phyloP scores from a whole-genome alignment of 2,329 filamentous ascomycete species.

The Xylariaceae sp. region DNA sequence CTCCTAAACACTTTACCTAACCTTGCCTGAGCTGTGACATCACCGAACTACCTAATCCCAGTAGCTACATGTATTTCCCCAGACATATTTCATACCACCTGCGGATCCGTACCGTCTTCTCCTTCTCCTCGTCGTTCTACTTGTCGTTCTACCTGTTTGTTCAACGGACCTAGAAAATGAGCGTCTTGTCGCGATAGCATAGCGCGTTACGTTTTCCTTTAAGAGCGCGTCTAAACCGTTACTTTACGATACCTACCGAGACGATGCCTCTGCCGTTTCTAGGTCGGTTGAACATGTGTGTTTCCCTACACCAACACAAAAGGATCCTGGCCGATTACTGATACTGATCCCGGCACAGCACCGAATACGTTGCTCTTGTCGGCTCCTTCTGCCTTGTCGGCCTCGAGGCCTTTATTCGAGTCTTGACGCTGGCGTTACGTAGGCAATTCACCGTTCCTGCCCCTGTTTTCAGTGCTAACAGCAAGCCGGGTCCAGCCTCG shows the following conservation, averaged over 20 bases:
- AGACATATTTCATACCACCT: too few relatives aligned
- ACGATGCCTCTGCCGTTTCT: conserved; percentile 46
- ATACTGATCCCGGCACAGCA: conserved; percentile 48
- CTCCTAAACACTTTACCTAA: too few relatives aligned
- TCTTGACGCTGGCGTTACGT: conserved; percentile 88
- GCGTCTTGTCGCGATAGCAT: conserved; percentile 23
- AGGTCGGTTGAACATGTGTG: conserved; percentile 45
- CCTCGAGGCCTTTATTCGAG: conserved; percentile 79
- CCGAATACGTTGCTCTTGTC: conserved; percentile 85
- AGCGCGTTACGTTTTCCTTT: conserved; percentile 13
- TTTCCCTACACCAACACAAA: conserved; percentile 8
- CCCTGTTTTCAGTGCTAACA: conserved; percentile 25
- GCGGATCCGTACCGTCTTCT: conserved; percentile 5
- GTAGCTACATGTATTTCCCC: too few relatives aligned
- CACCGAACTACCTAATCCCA: conserved; percentile 19
- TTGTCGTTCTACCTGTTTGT: not conserved
- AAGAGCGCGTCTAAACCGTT: not conserved
- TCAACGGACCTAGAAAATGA: conserved; percentile 17
- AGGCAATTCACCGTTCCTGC: conserved; percentile 40
- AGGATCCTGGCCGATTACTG: conserved; percentile 4
- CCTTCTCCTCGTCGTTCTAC: not conserved
- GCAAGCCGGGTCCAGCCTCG: conserved; percentile 55
- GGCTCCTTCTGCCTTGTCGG: conserved; percentile 81
- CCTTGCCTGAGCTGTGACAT: conserved; percentile 31
- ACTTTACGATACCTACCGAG: conserved; percentile 24